A percentile compares a stretch with the other conserved stretches of the same genome.
phyloP scores from a whole-genome alignment of 2,329 filamentous ascomycete genomes.

The Pseudocercospora eumusae region DNA sequence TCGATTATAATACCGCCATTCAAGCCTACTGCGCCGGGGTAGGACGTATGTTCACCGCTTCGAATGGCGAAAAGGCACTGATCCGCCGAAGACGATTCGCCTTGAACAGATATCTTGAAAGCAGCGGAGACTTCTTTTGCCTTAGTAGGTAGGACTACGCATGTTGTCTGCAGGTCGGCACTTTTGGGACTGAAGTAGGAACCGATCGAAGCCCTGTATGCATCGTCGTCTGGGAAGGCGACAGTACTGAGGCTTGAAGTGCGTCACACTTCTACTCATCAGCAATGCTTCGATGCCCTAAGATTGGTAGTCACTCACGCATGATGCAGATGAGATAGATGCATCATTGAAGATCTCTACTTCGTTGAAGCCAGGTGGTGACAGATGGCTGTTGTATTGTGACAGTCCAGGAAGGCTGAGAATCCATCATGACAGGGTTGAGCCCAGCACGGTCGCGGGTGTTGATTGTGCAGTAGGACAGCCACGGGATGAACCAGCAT shows the following conservation, averaged over 20 bases:
- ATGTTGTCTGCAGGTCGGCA: constrained; percentile 22
- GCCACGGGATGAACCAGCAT: too few species aligned
- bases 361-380: neutral
- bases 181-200: constrained; percentile 33
- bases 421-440: constrained; percentile 1
- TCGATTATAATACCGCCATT: constrained; percentile 33
- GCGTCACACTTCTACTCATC: constrained; percentile 12
- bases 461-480: too few species aligned
- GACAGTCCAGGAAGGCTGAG: constrained; percentile 3
- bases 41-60: constrained; percentile 27
- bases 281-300: neutral
- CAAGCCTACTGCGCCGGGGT: constrained; percentile 30
- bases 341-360: constrained; percentile 2
- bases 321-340: constrained; percentile 11
- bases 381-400: neutral
- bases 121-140: constrained; percentile 26
- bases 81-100: constrained; percentile 17
- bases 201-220: constrained; percentile 26
- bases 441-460: neutral
- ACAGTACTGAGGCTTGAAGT: constrained; percentile 10
- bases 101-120: constrained; percentile 13
- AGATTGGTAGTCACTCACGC: constrained; percentile 2
- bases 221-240: constrained; percentile 15
- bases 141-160: constrained; percentile 26
- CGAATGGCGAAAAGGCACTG: constrained; percentile 31